These are phyloP conservation scores for Encephalitozoon cuniculi DNA, from an alignment of 371 early-diverging fungal species.

Conservation along the genomic window DNA sequence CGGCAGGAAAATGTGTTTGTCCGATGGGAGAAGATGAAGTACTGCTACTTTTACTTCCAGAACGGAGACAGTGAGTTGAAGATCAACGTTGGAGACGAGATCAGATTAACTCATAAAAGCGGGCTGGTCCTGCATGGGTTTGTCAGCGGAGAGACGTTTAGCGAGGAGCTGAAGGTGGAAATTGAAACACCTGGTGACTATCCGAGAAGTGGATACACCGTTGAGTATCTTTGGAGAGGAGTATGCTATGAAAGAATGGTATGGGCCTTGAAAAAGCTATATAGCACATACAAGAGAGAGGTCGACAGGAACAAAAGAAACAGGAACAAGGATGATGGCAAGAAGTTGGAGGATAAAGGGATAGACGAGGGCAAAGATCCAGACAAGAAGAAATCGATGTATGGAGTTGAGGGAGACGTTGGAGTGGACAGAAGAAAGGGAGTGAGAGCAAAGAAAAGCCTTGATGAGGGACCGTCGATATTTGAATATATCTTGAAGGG, in stretches of 20 bases:
- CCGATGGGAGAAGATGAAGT: conserved; percentile 83
- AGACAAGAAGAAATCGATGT: background rate
- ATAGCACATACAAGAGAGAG: conserved; percentile 5
- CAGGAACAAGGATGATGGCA: background rate
- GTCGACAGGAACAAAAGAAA: background rate
- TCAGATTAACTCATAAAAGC: conserved; percentile 74
- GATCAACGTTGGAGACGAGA: conserved; percentile 85
- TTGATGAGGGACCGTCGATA: conserved; percentile 78
- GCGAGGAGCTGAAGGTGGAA: conserved; percentile 79
- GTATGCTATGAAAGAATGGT: conserved; percentile 71
- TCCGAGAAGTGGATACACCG: conserved; percentile 78
- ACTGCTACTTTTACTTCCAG: conserved; percentile 79
- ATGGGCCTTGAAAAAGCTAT: conserved; percentile 33
- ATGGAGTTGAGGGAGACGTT: conserved; percentile 59
- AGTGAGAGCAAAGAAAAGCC: conserved; percentile 80
- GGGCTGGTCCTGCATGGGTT: conserved; percentile 70
- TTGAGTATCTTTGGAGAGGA: conserved; percentile 96
- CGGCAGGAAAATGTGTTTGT: conserved; percentile 84
- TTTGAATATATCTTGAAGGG: conserved; percentile 72
- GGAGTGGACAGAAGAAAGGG: conserved; percentile 65
- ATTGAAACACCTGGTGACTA: conserved; percentile 71
- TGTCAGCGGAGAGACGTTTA: conserved; percentile 79
- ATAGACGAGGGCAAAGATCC: background rate
- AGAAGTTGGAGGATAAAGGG: background rate
- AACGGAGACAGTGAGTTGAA: conserved; percentile 79